phyloP scores from a whole-genome alignment of 2,329 filamentous ascomycete species.

The Ilyonectria sp. region DNA sequence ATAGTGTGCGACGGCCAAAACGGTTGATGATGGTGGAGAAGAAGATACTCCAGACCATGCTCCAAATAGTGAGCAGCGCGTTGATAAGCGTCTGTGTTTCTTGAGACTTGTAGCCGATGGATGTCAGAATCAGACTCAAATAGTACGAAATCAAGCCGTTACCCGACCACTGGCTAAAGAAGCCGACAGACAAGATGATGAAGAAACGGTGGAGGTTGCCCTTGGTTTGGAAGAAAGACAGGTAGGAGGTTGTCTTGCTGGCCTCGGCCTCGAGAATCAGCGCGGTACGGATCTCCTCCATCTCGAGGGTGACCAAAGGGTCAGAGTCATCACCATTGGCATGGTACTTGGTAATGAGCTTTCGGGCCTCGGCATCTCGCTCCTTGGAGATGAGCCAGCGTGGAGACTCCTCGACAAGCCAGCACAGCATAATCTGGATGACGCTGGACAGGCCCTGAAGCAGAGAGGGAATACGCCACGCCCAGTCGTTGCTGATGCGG shows the following conservation, averaged over 20 bases:
- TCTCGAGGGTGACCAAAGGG: slow-evolving; percentile 63
- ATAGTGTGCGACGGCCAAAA: slow-evolving; percentile 8
- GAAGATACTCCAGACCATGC: slow-evolving; percentile 23
- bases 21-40: slow-evolving; percentile 21
- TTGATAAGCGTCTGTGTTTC: slow-evolving; percentile 16
- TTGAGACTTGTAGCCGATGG: slow-evolving; percentile 16
- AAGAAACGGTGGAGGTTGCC: slow-evolving; percentile 43
- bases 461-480: slow-evolving; percentile 34
- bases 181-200: slow-evolving; percentile 37
- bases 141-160: slow-evolving; percentile 30
- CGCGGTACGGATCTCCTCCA: slow-evolving; percentile 65
- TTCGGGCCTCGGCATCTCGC: slow-evolving; percentile 60
- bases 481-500: slow-evolving; percentile 32
- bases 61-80: slow-evolving; percentile 16
- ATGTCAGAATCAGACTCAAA: slow-evolving; percentile 8
- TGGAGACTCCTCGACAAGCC: slow-evolving; percentile 58
- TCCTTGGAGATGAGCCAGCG: slow-evolving; percentile 52
- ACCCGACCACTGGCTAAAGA: slow-evolving; percentile 41
- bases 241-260: slow-evolving; percentile 57
- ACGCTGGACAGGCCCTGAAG: slow-evolving; percentile 30
- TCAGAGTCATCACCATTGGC: slow-evolving; percentile 62
- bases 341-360: slow-evolving; percentile 64
- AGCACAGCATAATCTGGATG: slow-evolving; percentile 25
- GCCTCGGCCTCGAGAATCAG: slow-evolving; percentile 58
- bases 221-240: slow-evolving; percentile 56